Base-by-base conservation (phyloP, 352 stramenopile species). In the Detonula confervacea region DNA sequence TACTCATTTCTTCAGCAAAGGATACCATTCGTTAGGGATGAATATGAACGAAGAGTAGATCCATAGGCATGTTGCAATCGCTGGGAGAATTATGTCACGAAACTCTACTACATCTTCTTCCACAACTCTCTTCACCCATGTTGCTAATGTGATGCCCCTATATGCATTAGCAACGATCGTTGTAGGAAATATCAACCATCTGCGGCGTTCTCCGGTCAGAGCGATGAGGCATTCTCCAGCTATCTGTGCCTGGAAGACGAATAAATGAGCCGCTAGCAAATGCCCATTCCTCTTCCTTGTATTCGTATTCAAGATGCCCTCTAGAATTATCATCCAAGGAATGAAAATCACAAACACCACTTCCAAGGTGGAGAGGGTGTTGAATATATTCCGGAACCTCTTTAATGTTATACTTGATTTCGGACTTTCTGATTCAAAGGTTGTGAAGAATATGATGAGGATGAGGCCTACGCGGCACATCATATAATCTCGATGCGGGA, bases 161-260 rank as follows among this genome's bases (percentile, higher is more conserved):
- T 84, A 84, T 14, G 27, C n/a, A 55, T 84, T 84, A n/a, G 76
- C 76, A 49, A 84, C 5, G 51, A 55, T 66, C 25, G 76, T 84
- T 51, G 77, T 81, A 24, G 76, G 76, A 33, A 84, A 84, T 11
- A 77, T 61, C 0, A 80, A 27, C 68, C 67, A 84, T 29, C 59
- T 74, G 12, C 68, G 35, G 1, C 33, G 2, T 54, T 71, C 57
- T 67, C 76, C 76, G 44, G 54, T 47, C 25, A 80, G 25, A 7
- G 29, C 33, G 35, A 84, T 81, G 2, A 84, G 51, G 25, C 68
- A 77, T 72, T 84, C 76, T 14, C 64, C 44, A 3, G 69, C 71
- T 46, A 84, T 84, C 35, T 84, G 76, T 51, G 76, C 65, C 25
- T 84, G 76, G 37, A 84, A 84, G 20, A 84, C 63, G 54, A 81